These are phyloP conservation scores for Sphenostylis stenocarpa DNA, from an alignment of 306 rosid genomes.

Conservation along the genomic window DNA sequence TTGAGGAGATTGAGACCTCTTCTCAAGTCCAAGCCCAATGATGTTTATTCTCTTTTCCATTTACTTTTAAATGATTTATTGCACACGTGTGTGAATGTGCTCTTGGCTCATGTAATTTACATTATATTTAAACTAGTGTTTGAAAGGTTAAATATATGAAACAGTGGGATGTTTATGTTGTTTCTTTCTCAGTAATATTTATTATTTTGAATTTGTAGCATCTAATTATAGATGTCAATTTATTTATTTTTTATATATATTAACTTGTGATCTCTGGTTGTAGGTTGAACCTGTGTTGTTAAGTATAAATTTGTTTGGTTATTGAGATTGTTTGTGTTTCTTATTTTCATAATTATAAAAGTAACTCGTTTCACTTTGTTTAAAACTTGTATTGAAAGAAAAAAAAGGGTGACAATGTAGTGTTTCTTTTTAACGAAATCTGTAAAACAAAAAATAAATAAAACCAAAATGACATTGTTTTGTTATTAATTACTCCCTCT, in stretches of 20 bases:
- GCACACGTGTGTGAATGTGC: background rate
- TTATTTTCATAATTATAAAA: background rate
- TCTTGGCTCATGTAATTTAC: background rate
- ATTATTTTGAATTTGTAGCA: background rate
- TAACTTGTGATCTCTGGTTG: background rate
- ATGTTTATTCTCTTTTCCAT: background rate
- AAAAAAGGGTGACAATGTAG: background rate
- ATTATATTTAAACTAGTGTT: background rate
- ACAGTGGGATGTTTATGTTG: background rate
- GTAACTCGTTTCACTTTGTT: background rate
- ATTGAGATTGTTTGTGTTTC: background rate
- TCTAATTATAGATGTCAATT: background rate
- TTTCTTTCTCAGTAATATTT: background rate
- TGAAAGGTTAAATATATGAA: background rate
- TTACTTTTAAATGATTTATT: background rate
- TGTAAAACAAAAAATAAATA: background rate
- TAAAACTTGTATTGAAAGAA: background rate
- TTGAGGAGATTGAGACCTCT: slow-evolving; percentile 51
- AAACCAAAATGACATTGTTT: background rate
- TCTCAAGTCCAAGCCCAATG: slow-evolving; percentile 34
- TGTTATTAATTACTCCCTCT: background rate
- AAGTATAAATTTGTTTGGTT: background rate
- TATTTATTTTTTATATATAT: no score
- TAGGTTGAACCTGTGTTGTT: background rate
- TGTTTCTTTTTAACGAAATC: background rate